phyloP scores from a whole-genome alignment of 768 basidiomycete genomes.

The Pulveroboletus ravenelii region DNA sequence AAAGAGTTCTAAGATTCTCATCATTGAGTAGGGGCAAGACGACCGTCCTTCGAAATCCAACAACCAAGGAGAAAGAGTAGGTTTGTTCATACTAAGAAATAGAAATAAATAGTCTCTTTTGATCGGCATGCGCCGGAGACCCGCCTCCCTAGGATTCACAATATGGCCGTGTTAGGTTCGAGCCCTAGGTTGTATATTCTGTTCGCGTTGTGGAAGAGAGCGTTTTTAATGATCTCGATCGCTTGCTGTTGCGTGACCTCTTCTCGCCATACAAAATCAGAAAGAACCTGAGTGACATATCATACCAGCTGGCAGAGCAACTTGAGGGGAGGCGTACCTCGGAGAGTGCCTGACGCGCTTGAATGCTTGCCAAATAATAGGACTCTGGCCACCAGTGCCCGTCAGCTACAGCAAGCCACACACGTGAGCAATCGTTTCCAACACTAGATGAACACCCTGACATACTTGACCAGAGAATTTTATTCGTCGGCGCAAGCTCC shows the following conservation, averaged over 20 bases:
- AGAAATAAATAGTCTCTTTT: background rate
- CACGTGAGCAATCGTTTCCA: background rate
- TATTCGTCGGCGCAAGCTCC: constrained; percentile 71
- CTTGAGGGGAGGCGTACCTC: constrained; percentile 37
- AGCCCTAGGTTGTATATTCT: constrained; percentile 55
- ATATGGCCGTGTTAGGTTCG: constrained; percentile 21
- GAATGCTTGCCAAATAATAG: constrained; percentile 62
- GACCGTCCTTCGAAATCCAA: no score
- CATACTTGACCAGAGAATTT: constrained; percentile 78
- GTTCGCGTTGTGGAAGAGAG: constrained; percentile 67
- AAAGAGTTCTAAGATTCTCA: no score
- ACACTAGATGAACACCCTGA: background rate
- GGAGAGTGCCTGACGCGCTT: constrained; percentile 59
- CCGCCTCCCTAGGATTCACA: background rate
- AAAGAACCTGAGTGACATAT: constrained; percentile 53
- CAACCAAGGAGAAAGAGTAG: no score
- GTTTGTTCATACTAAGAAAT: no score
- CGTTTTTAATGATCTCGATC: constrained; percentile 46
- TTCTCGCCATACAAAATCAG: constrained; percentile 40
- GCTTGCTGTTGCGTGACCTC: constrained; percentile 57
- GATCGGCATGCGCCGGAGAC: background rate
- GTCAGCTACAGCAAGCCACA: constrained; percentile 9
- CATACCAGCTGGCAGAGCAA: constrained; percentile 44
- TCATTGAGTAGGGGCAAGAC: no score
- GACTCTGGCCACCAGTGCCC: constrained; percentile 64